Evolutionary conservation across 2,329 filamentous ascomycete species (phyloP), one percentile per base, ranked within the genome.

Genomic region (Trichoderma atrobrunneum): DNA sequence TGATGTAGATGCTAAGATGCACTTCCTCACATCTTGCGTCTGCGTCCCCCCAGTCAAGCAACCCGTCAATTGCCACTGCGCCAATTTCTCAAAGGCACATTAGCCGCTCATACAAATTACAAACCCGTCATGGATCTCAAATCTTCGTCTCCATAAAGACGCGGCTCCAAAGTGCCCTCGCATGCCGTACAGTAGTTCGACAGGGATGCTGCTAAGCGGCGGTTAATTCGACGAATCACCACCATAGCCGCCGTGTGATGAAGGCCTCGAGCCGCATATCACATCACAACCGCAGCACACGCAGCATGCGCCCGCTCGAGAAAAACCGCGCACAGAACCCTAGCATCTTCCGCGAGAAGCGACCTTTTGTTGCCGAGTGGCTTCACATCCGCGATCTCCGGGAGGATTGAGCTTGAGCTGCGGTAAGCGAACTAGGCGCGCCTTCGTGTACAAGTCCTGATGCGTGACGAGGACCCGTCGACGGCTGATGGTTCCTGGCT

Each of bases 171-270:
- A 51, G 14, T 32, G 12, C 61, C 62, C 28, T 32, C 28, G n/a
- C n/a, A 65, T 65, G 43, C 26, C 26, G 5, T 26, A 5, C 43
- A 18, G 10, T 56, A 54, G 48, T 24, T 21, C 43, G 32, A 36
- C 65, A 68, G 34, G 65, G 64, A 5, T 57, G 3, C 11, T 70
- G 30, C 43, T 56, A 70, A 70, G 59, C 48, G 69, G 61, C 69
- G 69, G 69, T 71, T 71, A 71, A 66, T 67, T 67, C 24, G 26
- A 51, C 69, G 62, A 71, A 71, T 71, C 69, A 71, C 16, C 48
- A 59, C 51, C 34, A 21, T n/a, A 57, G 43, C 54, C 43, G 60
- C 62, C 43, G n/a, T 63, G 69, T 71, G 69, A 71, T 43, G 32
- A 34, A 21, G n/a, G 7, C 2, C 2, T 48, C 62, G 54, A 48